Evolutionary conservation across 2,329 filamentous ascomycete species (phyloP).

Genomic region (Fusarium udum): DNA sequence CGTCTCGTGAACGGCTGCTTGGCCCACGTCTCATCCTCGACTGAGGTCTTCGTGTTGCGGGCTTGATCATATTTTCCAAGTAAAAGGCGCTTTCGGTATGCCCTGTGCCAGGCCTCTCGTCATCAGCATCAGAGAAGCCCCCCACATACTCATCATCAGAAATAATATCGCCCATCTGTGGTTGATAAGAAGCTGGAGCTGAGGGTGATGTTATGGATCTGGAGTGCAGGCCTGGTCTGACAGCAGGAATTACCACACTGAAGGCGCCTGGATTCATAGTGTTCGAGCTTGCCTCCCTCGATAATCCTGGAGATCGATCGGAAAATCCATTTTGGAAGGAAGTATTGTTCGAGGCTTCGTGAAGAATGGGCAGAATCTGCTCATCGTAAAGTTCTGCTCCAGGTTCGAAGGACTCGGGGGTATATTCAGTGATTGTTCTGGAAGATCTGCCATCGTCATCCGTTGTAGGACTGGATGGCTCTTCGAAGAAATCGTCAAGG

Average conservation of each 20-base stretch:
- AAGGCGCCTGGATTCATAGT: conserved; percentile 72
- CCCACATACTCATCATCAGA: conserved; percentile 82
- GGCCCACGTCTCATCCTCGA: conserved; percentile 49
- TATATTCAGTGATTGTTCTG: conserved; percentile 71
- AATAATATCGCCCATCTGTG: conserved; percentile 67
- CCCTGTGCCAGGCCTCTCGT: conserved; percentile 57
- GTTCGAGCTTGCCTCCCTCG: conserved; percentile 68
- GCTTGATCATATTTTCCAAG: conserved; percentile 69
- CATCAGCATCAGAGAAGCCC: conserved; percentile 81
- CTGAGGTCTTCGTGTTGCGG: conserved; percentile 65
- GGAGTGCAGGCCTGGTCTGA: conserved; percentile 76
- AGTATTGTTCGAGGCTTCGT: conserved; percentile 81
- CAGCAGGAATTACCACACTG: conserved; percentile 50
- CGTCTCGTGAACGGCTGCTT: conserved; percentile 49
- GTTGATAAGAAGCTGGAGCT: conserved; percentile 63
- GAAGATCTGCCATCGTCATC: conserved; percentile 69
- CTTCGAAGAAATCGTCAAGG: conserved; percentile 84
- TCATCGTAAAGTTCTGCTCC: conserved; percentile 90
- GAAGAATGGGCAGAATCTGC: conserved; percentile 88
- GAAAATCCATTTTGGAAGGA: conserved; percentile 91
- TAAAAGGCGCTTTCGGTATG: conserved; percentile 61
- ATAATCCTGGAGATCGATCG: conserved; percentile 71
- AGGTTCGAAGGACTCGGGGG: conserved; percentile 73
- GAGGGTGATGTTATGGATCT: conserved; percentile 87
- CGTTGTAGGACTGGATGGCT: conserved; percentile 67